Conservation (phyloP, 192 early-diverging fungal genomes). For the Pecoramyces ruminantium region DNA sequence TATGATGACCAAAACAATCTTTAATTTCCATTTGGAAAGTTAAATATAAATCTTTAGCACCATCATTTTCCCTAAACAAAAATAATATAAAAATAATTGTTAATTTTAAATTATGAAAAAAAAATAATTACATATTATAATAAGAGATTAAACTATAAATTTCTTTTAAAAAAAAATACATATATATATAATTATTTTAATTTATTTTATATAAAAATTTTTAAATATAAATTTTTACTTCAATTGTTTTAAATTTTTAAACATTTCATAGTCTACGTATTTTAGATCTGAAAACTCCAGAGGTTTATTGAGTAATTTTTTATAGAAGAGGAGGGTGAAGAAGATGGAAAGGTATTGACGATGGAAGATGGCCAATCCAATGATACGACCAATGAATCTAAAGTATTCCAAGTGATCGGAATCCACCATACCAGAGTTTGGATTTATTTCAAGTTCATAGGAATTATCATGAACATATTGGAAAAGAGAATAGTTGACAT, state of each 20-base stretch:
- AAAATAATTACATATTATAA: too few species aligned
- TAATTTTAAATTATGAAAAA: too few species aligned
- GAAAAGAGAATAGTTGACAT: slow-evolving; percentile 83
- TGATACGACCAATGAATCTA: slow-evolving; percentile 90
- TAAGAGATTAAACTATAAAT: too few species aligned
- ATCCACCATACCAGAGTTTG: slow-evolving; percentile 70
- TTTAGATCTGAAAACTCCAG: slow-evolving; percentile 81
- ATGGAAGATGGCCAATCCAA: slow-evolving; percentile 93
- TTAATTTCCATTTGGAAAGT: slow-evolving; percentile 75
- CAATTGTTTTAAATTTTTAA: slow-evolving; percentile 81
- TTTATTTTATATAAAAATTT: too few species aligned
- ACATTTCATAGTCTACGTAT: slow-evolving; percentile 81
- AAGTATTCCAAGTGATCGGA: slow-evolving; percentile 97
- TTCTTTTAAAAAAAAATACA: too few species aligned
- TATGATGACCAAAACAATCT: slow-evolving; percentile 75
- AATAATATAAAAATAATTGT: too few species aligned
- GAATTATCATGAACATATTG: slow-evolving; percentile 96
- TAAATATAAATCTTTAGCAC: slow-evolving; percentile 66
- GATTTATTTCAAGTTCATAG: slow-evolving; percentile 96
- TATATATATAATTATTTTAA: too few species aligned
- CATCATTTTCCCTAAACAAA: slow-evolving; percentile 68
- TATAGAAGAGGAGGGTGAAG: slow-evolving; percentile 90
- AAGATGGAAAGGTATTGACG: slow-evolving; percentile 93
- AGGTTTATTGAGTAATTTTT: slow-evolving; percentile 83
- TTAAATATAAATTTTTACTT: too few species aligned